Evolutionary conservation across 129 eudicot genomes (phyloP).

Genomic region (Dittrichia graveolens): DNA sequence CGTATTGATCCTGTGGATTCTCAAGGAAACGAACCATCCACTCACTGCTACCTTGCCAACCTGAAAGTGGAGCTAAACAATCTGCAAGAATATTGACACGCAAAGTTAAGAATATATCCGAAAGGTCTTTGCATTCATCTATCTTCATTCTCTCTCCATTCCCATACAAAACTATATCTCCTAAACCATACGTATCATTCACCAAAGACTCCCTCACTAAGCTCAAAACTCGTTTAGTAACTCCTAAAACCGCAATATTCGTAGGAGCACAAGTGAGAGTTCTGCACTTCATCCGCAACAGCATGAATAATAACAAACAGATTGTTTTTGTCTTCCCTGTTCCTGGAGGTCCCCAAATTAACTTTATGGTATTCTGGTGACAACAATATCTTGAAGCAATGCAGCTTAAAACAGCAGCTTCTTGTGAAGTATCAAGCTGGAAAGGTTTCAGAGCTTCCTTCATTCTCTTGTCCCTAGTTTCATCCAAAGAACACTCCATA

Average conservation of each 20-base stretch:
- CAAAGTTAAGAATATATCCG: constrained; percentile 41
- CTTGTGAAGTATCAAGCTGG: constrained; percentile 58
- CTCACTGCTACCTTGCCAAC: constrained; percentile 47
- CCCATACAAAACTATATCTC: constrained; percentile 69
- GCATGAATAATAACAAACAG: constrained; percentile 33
- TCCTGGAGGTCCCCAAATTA: constrained; percentile 91
- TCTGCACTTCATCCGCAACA: constrained; percentile 53
- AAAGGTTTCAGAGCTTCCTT: constrained; percentile 19
- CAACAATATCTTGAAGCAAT: constrained; percentile 43
- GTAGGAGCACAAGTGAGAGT: constrained; percentile 82
- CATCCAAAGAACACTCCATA: constrained; percentile 17
- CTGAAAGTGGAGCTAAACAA: constrained; percentile 43
- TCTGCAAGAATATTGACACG: constrained; percentile 36
- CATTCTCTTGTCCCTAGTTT: background rate
- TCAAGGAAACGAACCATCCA: constrained; percentile 51
- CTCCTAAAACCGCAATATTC: constrained; percentile 60
- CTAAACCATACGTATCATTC: constrained; percentile 62
- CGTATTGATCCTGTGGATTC: constrained; percentile 48
- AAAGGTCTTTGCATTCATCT: constrained; percentile 52
- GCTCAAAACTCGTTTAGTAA: constrained; percentile 43
- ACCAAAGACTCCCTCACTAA: constrained; percentile 30
- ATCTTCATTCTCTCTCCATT: constrained; percentile 60
- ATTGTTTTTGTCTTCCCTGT: constrained; percentile 74
- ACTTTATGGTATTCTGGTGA: constrained; percentile 43
- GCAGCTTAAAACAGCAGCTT: constrained; percentile 56